A percentile compares a stretch with the other conserved stretches of the same genome.
These are phyloP conservation scores for Epithele typhae DNA, from an alignment of 768 basidiomycete genomes.

Conservation along the genomic window DNA sequence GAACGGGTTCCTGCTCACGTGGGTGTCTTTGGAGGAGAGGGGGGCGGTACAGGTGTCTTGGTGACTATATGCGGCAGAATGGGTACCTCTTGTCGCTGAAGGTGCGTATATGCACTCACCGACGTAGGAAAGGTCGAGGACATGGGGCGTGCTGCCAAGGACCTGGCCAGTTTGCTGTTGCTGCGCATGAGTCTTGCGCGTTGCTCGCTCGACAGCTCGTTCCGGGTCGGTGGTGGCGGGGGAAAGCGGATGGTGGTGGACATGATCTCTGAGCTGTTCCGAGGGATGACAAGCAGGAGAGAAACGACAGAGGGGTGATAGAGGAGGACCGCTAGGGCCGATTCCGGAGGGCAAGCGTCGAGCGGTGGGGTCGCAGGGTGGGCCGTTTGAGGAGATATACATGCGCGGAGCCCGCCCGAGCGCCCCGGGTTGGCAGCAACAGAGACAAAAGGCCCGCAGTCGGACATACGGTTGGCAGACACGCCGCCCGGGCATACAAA, in stretches of 20 bases:
- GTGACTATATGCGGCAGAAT: neutral
- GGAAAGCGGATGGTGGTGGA: constrained; percentile 21
- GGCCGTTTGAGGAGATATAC: neutral
- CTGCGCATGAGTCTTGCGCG: constrained; percentile 53
- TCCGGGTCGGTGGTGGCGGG: constrained; percentile 56
- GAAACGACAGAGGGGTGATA: neutral
- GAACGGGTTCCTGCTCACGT: constrained; percentile 6
- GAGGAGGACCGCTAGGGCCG: constrained; percentile 12
- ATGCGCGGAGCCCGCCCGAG: neutral
- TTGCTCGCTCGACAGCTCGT: constrained; percentile 46
- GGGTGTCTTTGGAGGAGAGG: constrained; percentile 3
- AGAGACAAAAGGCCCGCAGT: too few species aligned
- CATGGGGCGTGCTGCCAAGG: constrained; percentile 55
- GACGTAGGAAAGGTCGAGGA: constrained; percentile 35
- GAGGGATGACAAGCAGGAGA: neutral
- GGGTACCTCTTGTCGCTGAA: neutral
- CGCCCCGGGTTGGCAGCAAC: too few species aligned
- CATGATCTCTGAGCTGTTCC: too few species aligned
- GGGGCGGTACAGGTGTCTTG: neutral
- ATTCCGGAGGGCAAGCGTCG: constrained; percentile 3
- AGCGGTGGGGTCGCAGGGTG: neutral
- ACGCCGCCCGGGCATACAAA: too few species aligned
- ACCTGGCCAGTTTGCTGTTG: constrained; percentile 55
- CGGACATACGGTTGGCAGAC: too few species aligned
- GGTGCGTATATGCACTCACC: neutral